Evolutionary conservation across 495 filamentous ascomycete genomes (phyloP).

Genomic region (Talaromyces wortmannii): DNA sequence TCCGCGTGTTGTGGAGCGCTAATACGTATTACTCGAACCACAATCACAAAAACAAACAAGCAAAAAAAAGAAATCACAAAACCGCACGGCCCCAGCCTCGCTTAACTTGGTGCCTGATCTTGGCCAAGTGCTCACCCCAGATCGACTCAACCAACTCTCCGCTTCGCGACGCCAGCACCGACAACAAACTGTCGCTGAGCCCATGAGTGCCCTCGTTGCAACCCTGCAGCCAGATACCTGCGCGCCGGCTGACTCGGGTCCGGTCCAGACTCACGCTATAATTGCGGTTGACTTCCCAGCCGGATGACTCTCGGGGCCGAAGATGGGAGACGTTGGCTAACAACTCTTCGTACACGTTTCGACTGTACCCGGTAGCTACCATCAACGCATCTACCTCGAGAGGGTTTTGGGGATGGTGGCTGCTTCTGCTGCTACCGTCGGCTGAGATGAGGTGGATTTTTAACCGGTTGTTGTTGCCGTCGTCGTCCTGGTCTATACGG

Average conservation of each 20-base stretch:
- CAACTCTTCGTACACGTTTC: slow-evolving; percentile 74
- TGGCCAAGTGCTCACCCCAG: slow-evolving; percentile 46
- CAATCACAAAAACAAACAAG: not conserved
- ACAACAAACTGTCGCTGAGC: slow-evolving; percentile 73
- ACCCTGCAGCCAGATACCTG: slow-evolving; percentile 88
- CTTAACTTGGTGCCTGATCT: not conserved
- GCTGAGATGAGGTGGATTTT: slow-evolving; percentile 26
- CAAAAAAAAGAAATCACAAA: not conserved
- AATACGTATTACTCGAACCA: not conserved
- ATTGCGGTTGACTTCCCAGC: slow-evolving; percentile 48
- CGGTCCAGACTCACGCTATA: slow-evolving; percentile 67
- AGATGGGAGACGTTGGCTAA: slow-evolving; percentile 57
- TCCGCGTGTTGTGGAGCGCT: not conserved
- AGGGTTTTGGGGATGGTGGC: slow-evolving; percentile 31
- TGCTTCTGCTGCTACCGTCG: slow-evolving; percentile 7
- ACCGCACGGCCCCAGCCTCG: not conserved
- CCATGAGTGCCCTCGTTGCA: slow-evolving; percentile 92
- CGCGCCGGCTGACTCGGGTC: slow-evolving; percentile 51
- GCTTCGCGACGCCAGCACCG: slow-evolving; percentile 66
- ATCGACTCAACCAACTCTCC: slow-evolving; percentile 74
- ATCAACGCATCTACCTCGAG: slow-evolving; percentile 76
- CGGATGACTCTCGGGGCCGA: slow-evolving; percentile 42
- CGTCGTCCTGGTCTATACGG: slow-evolving; percentile 44
- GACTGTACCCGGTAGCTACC: slow-evolving; percentile 79
- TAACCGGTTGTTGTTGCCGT: slow-evolving; percentile 32